A percentile compares a stretch with the other conserved stretches of the same genome.
These are phyloP conservation scores for Suhomyces terraborum DNA, from an alignment of 1,139 yeast species.

Conservation along the genomic window DNA sequence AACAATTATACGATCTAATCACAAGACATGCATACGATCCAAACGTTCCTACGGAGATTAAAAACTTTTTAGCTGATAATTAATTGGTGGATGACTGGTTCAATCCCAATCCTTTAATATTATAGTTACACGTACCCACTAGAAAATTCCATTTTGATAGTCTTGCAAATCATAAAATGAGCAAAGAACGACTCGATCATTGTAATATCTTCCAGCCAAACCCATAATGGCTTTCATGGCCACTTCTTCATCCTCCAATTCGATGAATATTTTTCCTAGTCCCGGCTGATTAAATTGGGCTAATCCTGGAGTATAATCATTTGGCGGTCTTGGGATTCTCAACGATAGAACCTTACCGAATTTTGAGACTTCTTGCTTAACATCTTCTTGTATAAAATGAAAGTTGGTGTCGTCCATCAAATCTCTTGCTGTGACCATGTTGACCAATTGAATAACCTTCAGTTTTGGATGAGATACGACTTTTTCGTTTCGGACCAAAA, in stretches of 20 bases:
- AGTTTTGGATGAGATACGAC: conserved; percentile 46
- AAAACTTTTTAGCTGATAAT: conserved; percentile 21
- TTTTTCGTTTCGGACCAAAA: conserved; percentile 38
- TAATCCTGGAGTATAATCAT: conserved; percentile 47
- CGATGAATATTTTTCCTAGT: conserved; percentile 71
- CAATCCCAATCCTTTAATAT: neutral
- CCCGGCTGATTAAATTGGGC: conserved; percentile 55
- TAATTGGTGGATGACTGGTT: conserved; percentile 1
- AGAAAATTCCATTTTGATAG: conserved; percentile 37
- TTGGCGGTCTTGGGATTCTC: conserved; percentile 67
- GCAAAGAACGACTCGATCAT: conserved; percentile 70
- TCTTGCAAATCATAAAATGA: conserved; percentile 64
- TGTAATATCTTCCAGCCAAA: conserved; percentile 69
- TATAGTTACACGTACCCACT: conserved; percentile 1
- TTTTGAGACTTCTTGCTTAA: conserved; percentile 51
- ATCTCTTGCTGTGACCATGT: conserved; percentile 67
- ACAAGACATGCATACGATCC: conserved; percentile 72
- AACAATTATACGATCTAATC: conserved; percentile 63
- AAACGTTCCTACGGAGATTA: conserved; percentile 43
- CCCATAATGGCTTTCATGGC: conserved; percentile 62
- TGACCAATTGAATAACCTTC: conserved; percentile 64
- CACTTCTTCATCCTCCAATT: conserved; percentile 53
- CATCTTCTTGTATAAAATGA: conserved; percentile 54
- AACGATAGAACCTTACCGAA: conserved; percentile 58
- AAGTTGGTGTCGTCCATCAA: conserved; percentile 53